Base-by-base conservation (phyloP, 768 basidiomycete genomes). In the Mycena belliarum region DNA sequence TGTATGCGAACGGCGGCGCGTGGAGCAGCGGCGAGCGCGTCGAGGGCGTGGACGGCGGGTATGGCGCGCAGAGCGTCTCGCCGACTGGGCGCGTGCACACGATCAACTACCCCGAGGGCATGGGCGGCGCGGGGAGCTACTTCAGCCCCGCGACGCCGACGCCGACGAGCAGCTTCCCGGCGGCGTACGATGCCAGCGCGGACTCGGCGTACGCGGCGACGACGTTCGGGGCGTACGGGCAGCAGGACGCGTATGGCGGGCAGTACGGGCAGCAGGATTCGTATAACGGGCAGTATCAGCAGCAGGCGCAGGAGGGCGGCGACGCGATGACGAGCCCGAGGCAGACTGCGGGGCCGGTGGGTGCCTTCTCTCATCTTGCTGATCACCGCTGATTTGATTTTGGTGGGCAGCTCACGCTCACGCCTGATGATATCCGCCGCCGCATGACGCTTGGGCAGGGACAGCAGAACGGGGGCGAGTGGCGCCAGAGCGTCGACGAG, bases 401-500 rank as follows among this genome's bases (percentile, higher is more conserved):
- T 55, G 70, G 2, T 77, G 76, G 0, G 14, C 78, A 81, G 21
- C 57, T 80, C 33, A 74, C 76, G 11, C 70, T 82, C 33, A 86
- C 81, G 0, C 70, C 81, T 0, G 88, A 88, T 24, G 88, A 87
- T 63, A 90, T 90, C 53, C 70, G 75, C 12, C 79, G 82, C 2
- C 74, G 79, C 43, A 78, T 88, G 59, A 52, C 49, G 25, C 21
- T 14, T 21, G 21, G 32, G n/a, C 47, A 24, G 33, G 12, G 38
- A 25, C 28, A 25, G 51, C 5, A 57, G 40, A n/a, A 23, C 28
- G 38, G 26, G 35, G 54, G 26, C 21, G 38, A 63, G 60, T 44
- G 63, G 66, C n/a, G 63, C 57, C 35, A 67, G 58, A n/a, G 71
- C 65, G 40, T 67, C 48, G 87, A 85, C 28, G 86, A 85, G 26